Conservation (phyloP, 1,139 yeast species). For the Blastobotrys raffinosifermentans region DNA sequence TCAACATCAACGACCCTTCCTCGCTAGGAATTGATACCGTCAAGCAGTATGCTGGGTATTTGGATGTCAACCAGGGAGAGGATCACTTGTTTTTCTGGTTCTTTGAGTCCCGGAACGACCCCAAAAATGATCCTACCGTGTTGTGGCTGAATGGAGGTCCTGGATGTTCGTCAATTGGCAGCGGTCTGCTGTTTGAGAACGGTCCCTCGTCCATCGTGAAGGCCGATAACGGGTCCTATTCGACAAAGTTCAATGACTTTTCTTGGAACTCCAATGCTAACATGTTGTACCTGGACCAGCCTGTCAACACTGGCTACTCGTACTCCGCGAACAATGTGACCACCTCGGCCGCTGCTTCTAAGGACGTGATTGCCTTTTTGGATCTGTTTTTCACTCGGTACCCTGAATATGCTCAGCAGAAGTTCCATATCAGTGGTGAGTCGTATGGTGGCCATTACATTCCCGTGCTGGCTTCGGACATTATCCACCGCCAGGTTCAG, state of each 20-base stretch:
- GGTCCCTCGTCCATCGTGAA: slow-evolving; percentile 55
- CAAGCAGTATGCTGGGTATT: slow-evolving; percentile 58
- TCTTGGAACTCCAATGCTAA: slow-evolving; percentile 65
- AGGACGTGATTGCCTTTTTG: slow-evolving; percentile 68
- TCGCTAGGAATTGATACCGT: slow-evolving; percentile 27
- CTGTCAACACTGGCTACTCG: slow-evolving; percentile 69
- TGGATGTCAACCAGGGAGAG: slow-evolving; percentile 71
- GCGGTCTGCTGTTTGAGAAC: slow-evolving; percentile 4
- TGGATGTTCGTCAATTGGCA: slow-evolving; percentile 47
- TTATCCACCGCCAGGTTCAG: slow-evolving; percentile 65
- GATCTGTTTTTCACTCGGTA: slow-evolving; percentile 70
- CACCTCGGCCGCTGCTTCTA: slow-evolving; percentile 64
- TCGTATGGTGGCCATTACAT: slow-evolving; percentile 84
- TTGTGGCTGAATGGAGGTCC: slow-evolving; percentile 73
- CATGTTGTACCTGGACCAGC: slow-evolving; percentile 62
- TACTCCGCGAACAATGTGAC: slow-evolving; percentile 46
- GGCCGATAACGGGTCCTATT: slow-evolving; percentile 38
- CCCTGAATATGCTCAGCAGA: slow-evolving; percentile 50
- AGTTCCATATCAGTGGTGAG: slow-evolving; percentile 81
- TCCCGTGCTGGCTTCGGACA: slow-evolving; percentile 71
- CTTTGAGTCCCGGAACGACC: slow-evolving; percentile 64
- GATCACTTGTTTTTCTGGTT: slow-evolving; percentile 79
- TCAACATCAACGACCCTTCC: slow-evolving; percentile 23
- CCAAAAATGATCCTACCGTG: slow-evolving; percentile 52
- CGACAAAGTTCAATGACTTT: slow-evolving; percentile 48